Evolutionary conservation across 164 flowering plant species (phyloP).

Genomic region (Dillenia turbinata): DNA sequence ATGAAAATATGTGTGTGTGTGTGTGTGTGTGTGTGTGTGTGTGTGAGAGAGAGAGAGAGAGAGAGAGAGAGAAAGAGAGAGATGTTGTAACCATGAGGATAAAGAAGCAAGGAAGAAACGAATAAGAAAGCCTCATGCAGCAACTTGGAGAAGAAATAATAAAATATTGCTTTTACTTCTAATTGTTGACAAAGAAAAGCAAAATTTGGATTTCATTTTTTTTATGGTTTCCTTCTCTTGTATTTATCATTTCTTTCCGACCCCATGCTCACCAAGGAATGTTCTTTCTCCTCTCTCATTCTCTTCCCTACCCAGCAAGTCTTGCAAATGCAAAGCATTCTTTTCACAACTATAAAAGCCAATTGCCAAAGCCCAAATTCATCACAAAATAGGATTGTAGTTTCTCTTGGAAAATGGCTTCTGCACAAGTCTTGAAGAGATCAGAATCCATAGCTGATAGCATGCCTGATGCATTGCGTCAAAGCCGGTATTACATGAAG

Average conservation of each 20-base stretch:
- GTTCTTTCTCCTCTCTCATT: conserved; percentile 25
- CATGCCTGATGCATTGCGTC: conserved; percentile 79
- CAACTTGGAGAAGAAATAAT: neutral
- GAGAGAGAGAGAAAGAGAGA: no score
- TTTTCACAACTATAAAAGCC: neutral
- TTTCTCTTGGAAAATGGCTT: conserved; percentile 32
- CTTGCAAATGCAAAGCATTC: neutral
- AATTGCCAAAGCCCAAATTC: no score
- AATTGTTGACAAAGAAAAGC: neutral
- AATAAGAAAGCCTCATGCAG: conserved; percentile 5
- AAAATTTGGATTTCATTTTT: conserved; percentile 8
- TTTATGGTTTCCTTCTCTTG: conserved; percentile 30
- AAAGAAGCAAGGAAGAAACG: conserved; percentile 16
- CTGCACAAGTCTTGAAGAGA: conserved; percentile 35
- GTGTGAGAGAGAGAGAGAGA: no score
- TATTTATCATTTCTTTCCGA: conserved; percentile 11
- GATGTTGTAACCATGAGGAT: neutral
- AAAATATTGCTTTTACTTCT: neutral
- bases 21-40: no score
- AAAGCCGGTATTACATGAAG: conserved; percentile 75
- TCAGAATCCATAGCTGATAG: conserved; percentile 62
- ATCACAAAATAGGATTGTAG: no score
- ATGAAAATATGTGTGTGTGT: no score
- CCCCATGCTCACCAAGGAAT: conserved; percentile 12
- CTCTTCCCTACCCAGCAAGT: conserved; percentile 6